phyloP scores from a whole-genome alignment of 257 asterid species.

The Solanum medicagineum region DNA sequence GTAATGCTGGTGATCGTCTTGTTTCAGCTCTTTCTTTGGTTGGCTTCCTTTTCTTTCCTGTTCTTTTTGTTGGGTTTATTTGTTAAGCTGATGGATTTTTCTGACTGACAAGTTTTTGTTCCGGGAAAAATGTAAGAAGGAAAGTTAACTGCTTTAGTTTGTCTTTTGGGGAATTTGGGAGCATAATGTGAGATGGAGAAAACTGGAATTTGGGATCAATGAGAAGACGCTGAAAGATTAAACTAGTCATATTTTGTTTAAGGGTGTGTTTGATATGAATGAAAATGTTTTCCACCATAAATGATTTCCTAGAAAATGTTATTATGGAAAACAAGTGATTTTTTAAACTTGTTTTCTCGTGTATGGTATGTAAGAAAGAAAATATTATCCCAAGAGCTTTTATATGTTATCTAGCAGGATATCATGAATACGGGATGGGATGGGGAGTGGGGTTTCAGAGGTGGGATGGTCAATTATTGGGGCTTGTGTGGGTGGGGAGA shows the following conservation, averaged over 20 bases:
- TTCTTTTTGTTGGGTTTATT: neutral
- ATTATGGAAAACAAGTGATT: neutral
- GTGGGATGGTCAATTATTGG: neutral
- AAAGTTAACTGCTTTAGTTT: neutral
- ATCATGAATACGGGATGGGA: neutral
- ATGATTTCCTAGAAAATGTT: neutral
- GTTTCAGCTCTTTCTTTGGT: constrained; percentile 84
- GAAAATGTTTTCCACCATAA: neutral
- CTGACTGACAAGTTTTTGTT: neutral
- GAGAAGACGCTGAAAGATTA: neutral
- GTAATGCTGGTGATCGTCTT: constrained; percentile 73
- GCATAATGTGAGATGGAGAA: neutral
- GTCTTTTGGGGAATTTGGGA: neutral
- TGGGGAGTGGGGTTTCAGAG: neutral
- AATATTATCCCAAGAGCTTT: neutral
- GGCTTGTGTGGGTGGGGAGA: neutral
- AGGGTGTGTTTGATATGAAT: neutral
- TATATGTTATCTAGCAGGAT: neutral
- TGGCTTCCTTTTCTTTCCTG: neutral
- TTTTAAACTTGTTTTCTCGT: too few relatives aligned
- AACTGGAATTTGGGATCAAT: neutral
- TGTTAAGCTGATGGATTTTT: neutral
- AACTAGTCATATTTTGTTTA: neutral
- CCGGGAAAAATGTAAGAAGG: neutral
- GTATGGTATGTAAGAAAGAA: too few relatives aligned